phyloP scores from a whole-genome alignment of 768 basidiomycete species.

The Russula brevipes region DNA sequence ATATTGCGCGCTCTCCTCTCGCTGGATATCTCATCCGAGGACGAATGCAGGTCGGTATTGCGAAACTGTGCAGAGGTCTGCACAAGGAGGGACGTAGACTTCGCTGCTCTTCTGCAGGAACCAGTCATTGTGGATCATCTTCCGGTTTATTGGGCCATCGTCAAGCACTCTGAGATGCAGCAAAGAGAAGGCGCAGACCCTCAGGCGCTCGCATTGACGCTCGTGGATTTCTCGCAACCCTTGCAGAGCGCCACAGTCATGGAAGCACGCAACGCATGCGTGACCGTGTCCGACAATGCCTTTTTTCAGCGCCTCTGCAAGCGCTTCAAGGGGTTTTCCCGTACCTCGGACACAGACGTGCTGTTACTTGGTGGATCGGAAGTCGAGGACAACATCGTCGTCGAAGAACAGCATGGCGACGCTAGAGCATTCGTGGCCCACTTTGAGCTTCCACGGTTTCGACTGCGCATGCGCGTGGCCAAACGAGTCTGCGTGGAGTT shows the following conservation, averaged over 20 bases:
- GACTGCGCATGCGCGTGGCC: too few relatives aligned
- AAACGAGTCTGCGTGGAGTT: too few relatives aligned
- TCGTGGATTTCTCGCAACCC: slow-evolving; percentile 41
- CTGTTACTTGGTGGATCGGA: slow-evolving; percentile 29
- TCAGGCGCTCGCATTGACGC: slow-evolving; percentile 40
- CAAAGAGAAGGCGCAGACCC: slow-evolving; percentile 24
- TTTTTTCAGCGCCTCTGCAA: too few relatives aligned
- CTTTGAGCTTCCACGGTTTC: too few relatives aligned
- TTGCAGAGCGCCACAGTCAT: slow-evolving; percentile 40
- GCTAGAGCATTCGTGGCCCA: too few relatives aligned
- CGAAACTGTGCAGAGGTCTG: slow-evolving; percentile 60
- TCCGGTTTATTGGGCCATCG: slow-evolving; percentile 65
- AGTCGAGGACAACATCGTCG: not conserved
- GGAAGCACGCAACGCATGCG: slow-evolving; percentile 37
- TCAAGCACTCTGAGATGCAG: slow-evolving; percentile 40
- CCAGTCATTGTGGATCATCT: slow-evolving; percentile 56
- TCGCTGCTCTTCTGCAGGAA: slow-evolving; percentile 54
- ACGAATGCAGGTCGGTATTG: slow-evolving; percentile 36
- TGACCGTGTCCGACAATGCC: slow-evolving; percentile 40
- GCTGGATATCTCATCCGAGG: not conserved
- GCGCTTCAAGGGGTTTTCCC: too few relatives aligned
- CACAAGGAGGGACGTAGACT: slow-evolving; percentile 40
- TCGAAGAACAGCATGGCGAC: not conserved
- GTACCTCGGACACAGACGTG: too few relatives aligned
- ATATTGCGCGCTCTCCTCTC: not conserved